A percentile compares a stretch with the other conserved stretches of the same genome.
phyloP scores from a whole-genome alignment of 2,329 filamentous ascomycete species.

The Volutella citrinella region DNA sequence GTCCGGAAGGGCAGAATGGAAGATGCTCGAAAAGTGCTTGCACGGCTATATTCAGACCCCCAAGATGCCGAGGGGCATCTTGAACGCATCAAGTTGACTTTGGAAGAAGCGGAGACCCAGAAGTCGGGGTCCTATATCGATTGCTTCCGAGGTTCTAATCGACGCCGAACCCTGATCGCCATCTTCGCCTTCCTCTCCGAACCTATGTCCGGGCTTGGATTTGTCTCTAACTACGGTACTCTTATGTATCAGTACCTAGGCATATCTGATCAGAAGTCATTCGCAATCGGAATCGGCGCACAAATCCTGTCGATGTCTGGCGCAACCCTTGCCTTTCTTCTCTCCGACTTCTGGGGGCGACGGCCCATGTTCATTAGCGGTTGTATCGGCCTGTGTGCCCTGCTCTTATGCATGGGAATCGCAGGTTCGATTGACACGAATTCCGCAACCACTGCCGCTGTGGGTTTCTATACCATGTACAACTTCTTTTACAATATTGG shows the following conservation, averaged over 20 bases:
- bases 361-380: conserved; percentile 27
- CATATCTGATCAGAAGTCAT: conserved; percentile 24
- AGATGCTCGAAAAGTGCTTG: conserved; percentile 43
- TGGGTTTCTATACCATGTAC: conserved; percentile 38
- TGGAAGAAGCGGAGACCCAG: conserved; percentile 36
- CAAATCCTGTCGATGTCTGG: conserved; percentile 28
- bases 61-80: conserved; percentile 36
- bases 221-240: conserved; percentile 41
- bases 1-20: conserved; percentile 38
- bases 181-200: conserved; percentile 39
- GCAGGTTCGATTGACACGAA: conserved; percentile 21
- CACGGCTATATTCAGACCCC: conserved; percentile 42
- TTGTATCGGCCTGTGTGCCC: conserved; percentile 17
- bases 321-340: conserved; percentile 24
- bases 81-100: conserved; percentile 39
- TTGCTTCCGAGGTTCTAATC: conserved; percentile 42
- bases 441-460: conserved; percentile 21
- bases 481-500: conserved; percentile 40
- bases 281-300: conserved; percentile 26
- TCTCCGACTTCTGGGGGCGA: conserved; percentile 26
- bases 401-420: conserved; percentile 29
- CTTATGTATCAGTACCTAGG: conserved; percentile 31
- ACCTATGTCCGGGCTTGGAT: conserved; percentile 42
- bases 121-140: conserved; percentile 32
- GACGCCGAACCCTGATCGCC: conserved; percentile 39